Evolutionary conservation across 2,329 filamentous ascomycete genomes (phyloP).

Genomic region (Colletotrichum australisinense): DNA sequence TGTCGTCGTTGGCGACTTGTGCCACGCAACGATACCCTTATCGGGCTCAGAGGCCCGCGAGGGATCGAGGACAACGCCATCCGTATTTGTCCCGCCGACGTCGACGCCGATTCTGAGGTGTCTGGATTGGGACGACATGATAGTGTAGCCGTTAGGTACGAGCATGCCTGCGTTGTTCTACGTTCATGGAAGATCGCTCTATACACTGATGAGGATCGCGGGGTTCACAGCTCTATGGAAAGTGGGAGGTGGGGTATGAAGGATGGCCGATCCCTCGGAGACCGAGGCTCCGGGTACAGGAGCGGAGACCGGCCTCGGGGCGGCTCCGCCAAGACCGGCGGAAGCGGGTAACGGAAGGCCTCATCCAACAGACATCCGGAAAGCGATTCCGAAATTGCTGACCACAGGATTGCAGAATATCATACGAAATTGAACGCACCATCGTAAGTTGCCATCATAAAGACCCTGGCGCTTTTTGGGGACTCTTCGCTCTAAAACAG

Average conservation of each 20-base stretch:
- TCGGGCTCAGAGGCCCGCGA: constrained; percentile 44
- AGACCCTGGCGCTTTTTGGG: not conserved
- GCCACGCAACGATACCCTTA: constrained; percentile 56
- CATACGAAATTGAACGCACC: not conserved
- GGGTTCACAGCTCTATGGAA: not conserved
- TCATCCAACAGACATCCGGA: not conserved
- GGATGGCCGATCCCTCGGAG: not conserved
- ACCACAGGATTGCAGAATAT: not conserved
- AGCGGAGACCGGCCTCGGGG: constrained; percentile 12
- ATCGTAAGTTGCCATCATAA: not conserved
- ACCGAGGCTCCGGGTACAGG: not conserved
- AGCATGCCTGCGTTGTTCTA: not conserved
- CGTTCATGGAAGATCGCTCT: not conserved
- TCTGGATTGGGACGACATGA: not conserved
- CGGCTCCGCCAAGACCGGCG: constrained; percentile 18
- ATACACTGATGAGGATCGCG: not conserved
- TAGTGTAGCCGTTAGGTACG: not conserved
- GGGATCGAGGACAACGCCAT: constrained; percentile 60
- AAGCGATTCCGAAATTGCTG: not conserved
- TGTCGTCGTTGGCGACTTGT: constrained; percentile 60
- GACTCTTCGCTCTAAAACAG: not conserved
- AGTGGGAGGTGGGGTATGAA: not conserved
- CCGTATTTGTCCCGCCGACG: constrained; percentile 64
- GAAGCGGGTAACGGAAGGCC: not conserved
- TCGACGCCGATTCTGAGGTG: constrained; percentile 54